These are phyloP conservation scores for Omphalotus olearius DNA, from an alignment of 1,284 basidiomycete species.

Conservation along the genomic window DNA sequence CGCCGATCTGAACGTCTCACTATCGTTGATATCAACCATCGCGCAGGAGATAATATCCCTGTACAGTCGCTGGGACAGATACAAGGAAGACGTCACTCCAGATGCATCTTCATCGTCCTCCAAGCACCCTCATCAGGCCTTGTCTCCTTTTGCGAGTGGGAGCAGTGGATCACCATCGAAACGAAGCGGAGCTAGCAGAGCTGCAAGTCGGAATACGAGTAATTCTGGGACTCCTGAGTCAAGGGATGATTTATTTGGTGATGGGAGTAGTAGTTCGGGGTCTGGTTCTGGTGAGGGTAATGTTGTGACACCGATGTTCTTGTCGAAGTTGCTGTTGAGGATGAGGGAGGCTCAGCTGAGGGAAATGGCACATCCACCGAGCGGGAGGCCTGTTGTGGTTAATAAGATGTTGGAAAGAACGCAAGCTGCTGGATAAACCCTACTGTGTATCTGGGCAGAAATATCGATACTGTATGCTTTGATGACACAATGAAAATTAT, in stretches of 20 bases:
- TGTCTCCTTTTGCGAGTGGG: too few relatives aligned
- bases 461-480: too few relatives aligned
- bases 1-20: conserved; percentile 80
- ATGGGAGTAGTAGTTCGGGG: conserved; percentile 5
- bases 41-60: conserved; percentile 87
- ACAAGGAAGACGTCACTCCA: conserved; percentile 55
- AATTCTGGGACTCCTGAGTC: conserved; percentile 6
- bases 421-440: conserved; percentile 48
- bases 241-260: conserved; percentile 9
- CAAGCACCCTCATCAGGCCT: neutral
- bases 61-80: conserved; percentile 86
- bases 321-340: conserved; percentile 50
- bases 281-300: conserved; percentile 12
- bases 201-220: neutral
- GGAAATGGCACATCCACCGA: conserved; percentile 53
- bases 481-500: too few relatives aligned
- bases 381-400: conserved; percentile 44
- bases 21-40: conserved; percentile 80
- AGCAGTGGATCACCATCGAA: too few relatives aligned
- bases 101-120: conserved; percentile 16
- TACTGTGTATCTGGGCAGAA: too few relatives aligned
- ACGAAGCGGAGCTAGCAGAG: neutral
- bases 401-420: conserved; percentile 69
- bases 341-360: conserved; percentile 69
- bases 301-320: conserved; percentile 47